Conservation (phyloP, 306 rosid genomes). For the Vigna angularis region DNA sequence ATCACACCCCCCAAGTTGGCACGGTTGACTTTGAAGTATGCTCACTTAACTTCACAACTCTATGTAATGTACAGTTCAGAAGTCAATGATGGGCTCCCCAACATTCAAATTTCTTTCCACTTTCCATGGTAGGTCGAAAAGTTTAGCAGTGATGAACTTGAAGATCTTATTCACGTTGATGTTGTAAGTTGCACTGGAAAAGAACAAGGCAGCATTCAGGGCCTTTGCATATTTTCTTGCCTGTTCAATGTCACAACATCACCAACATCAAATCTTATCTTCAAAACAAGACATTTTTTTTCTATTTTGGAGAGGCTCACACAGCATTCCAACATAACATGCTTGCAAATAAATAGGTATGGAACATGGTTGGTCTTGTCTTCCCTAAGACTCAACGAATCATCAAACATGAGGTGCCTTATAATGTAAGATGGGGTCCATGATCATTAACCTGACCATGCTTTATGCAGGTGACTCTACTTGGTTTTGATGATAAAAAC, state of each 20-base stretch:
- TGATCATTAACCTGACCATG: not conserved
- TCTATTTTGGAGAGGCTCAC: not conserved
- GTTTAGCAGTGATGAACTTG: conserved; percentile 95
- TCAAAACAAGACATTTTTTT: not conserved
- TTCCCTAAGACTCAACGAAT: conserved; percentile 25
- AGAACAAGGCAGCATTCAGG: conserved; percentile 84
- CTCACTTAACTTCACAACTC: conserved; percentile 4
- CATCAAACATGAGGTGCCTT: conserved; percentile 25
- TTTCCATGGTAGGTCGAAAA: conserved; percentile 94
- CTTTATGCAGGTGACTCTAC: conserved; percentile 34
- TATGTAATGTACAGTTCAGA: conserved; percentile 48
- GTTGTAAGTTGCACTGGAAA: conserved; percentile 95
- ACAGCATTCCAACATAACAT: conserved; percentile 33
- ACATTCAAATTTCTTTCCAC: conserved; percentile 84
- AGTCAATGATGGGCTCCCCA: conserved; percentile 97
- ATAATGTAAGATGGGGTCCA: conserved; percentile 39
- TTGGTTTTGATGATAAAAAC: not conserved
- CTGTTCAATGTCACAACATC: conserved; percentile 55
- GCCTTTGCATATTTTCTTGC: conserved; percentile 94
- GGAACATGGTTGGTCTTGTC: conserved; percentile 32
- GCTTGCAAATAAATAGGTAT: conserved; percentile 30
- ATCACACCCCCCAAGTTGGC: conserved; percentile 32
- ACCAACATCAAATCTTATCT: conserved; percentile 19
- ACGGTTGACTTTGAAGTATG: conserved; percentile 44
- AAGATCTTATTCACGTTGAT: conserved; percentile 95